These are phyloP conservation scores for Lipomyces kockii DNA, from an alignment of 805 yeast genomes.

Conservation along the genomic window DNA sequence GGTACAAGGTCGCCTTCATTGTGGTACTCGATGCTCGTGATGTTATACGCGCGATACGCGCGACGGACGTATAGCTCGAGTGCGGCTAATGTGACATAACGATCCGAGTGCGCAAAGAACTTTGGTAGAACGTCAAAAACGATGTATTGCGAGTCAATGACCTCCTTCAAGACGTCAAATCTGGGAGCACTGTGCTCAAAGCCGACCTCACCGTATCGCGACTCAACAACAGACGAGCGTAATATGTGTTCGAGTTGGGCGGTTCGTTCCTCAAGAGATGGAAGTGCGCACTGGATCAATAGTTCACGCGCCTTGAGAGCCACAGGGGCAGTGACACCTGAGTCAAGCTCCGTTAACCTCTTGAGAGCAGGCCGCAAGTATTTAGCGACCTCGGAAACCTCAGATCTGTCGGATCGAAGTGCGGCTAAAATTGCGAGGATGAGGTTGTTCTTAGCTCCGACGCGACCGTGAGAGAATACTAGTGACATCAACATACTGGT, in stretches of 20 bases:
- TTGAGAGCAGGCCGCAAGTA: slow-evolving; percentile 73
- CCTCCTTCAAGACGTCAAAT: slow-evolving; percentile 78
- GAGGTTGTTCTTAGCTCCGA: slow-evolving; percentile 89
- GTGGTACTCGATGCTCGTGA: slow-evolving; percentile 72
- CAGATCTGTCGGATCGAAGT: slow-evolving; percentile 55
- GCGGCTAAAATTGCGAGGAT: slow-evolving; percentile 81
- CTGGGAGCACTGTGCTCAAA: slow-evolving; percentile 80
- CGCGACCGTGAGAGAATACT: slow-evolving; percentile 89
- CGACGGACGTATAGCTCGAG: slow-evolving; percentile 96
- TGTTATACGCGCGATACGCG: slow-evolving; percentile 94
- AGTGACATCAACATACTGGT: background rate
- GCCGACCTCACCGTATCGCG: slow-evolving; percentile 85
- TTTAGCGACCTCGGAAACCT: slow-evolving; percentile 54
- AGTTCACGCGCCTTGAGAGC: slow-evolving; percentile 95
- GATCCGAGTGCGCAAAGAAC: slow-evolving; percentile 81
- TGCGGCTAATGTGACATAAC: slow-evolving; percentile 92
- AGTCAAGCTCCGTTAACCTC: slow-evolving; percentile 82
- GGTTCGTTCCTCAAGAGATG: slow-evolving; percentile 92
- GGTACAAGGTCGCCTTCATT: slow-evolving; percentile 57
- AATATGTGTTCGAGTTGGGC: slow-evolving; percentile 97
- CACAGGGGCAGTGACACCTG: slow-evolving; percentile 90
- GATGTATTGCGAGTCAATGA: slow-evolving; percentile 93
- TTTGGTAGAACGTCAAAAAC: slow-evolving; percentile 95
- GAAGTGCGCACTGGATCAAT: slow-evolving; percentile 93
- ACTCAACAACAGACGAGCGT: slow-evolving; percentile 85